Percentiles rank a stretch among this genome's conserved stretches.
These are phyloP conservation scores for Pyrenula massariospora DNA, from an alignment of 495 filamentous ascomycete genomes.

Conservation along the genomic window DNA sequence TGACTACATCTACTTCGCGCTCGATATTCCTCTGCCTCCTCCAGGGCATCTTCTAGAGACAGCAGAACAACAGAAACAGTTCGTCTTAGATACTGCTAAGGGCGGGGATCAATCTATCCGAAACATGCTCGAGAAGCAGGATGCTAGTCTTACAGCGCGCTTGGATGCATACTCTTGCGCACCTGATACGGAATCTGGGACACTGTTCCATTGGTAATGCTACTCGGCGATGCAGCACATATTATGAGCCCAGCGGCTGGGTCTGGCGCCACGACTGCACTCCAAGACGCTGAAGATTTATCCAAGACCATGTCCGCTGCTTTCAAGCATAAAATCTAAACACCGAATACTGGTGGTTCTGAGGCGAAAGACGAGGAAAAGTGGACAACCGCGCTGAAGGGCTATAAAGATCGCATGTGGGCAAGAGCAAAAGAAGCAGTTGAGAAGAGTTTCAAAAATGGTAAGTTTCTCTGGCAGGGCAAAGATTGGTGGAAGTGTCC, in stretches of 20 bases:
- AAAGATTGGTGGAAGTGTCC: not conserved
- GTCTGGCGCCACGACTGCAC: constrained; percentile 13
- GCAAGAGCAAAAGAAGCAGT: constrained; percentile 9
- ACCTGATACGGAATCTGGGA: constrained; percentile 6
- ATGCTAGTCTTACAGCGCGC: constrained; percentile 7
- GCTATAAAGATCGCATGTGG: constrained; percentile 2
- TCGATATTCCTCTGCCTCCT: constrained; percentile 4
- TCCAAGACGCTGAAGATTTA: constrained; percentile 9
- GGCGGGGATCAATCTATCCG: constrained; percentile 8
- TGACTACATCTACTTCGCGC: constrained; percentile 22
- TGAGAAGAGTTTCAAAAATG: constrained; percentile 8
- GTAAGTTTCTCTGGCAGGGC: not conserved
- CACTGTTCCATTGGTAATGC: constrained; percentile 7
- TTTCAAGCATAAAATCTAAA: no score
- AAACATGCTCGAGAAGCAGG: constrained; percentile 10
- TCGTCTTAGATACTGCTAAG: constrained; percentile 7
- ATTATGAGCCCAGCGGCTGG: constrained; percentile 15
- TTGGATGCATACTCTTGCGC: constrained; percentile 6
- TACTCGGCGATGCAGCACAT: constrained; percentile 19
- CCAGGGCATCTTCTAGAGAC: not conserved
- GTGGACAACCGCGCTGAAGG: constrained; percentile 2
- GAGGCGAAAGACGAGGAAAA: not conserved
- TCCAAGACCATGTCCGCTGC: not conserved
- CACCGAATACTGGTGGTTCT: not conserved
- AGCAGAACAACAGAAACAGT: not conserved